Conservation (phyloP, 768 basidiomycete species). For the Boletus speciosus region DNA sequence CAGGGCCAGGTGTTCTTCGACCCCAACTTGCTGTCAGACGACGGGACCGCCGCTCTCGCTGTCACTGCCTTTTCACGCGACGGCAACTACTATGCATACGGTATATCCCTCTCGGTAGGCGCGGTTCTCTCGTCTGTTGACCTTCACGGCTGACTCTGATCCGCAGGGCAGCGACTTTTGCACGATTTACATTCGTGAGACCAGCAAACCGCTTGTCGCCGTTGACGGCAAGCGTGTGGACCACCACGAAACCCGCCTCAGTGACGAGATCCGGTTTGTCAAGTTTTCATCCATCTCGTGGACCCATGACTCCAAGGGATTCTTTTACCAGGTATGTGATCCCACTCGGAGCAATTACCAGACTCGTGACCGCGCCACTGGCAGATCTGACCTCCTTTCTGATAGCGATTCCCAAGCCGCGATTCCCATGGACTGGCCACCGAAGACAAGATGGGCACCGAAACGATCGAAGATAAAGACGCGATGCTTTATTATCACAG, state of each 20-base stretch:
- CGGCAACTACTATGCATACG: conserved; percentile 75
- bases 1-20: conserved; percentile 79
- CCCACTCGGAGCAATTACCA: not conserved
- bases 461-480: conserved; percentile 59
- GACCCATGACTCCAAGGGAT: conserved; percentile 77
- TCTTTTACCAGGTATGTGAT: conserved; percentile 68
- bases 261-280: conserved; percentile 68
- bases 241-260: conserved; percentile 50
- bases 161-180: conserved; percentile 69
- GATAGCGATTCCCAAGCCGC: conserved; percentile 55
- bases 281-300: conserved; percentile 74
- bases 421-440: conserved; percentile 42
- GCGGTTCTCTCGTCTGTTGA: not conserved
- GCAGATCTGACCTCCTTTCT: conserved; percentile 1
- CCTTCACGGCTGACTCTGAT: not conserved
- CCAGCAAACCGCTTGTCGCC: conserved; percentile 51
- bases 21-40: conserved; percentile 66
- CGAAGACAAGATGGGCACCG: conserved; percentile 53
- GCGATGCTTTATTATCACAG: conserved; percentile 77
- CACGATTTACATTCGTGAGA: conserved; percentile 65
- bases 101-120: conserved; percentile 66
- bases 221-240: conserved; percentile 36
- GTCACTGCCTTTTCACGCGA: conserved; percentile 57
- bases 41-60: conserved; percentile 67
- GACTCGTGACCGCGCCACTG: not conserved